phyloP scores from a whole-genome alignment of 345 rosid genomes.

The Anacardium occidentale region DNA sequence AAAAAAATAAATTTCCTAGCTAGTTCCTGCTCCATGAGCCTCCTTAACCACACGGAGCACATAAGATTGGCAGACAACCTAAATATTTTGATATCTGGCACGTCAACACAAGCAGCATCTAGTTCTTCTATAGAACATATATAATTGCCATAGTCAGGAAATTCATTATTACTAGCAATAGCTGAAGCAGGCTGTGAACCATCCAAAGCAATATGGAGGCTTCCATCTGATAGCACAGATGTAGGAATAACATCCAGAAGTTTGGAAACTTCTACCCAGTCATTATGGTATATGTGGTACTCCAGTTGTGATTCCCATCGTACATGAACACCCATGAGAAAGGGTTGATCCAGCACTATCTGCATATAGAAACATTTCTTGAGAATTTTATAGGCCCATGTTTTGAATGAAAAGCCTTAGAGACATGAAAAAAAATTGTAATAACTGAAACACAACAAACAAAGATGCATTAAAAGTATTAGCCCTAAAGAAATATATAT shows the following conservation, averaged over 20 bases:
- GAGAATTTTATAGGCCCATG: background rate
- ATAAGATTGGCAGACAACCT: conserved; percentile 48
- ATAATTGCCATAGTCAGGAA: conserved; percentile 50
- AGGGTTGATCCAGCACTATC: conserved; percentile 96
- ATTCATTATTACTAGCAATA: conserved; percentile 37
- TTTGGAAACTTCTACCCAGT: conserved; percentile 87
- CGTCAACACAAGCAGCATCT: conserved; percentile 73
- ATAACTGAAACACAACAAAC: background rate
- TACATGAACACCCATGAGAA: conserved; percentile 89
- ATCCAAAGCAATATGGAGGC: conserved; percentile 75
- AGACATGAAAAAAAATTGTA: background rate
- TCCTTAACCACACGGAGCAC: conserved; percentile 74
- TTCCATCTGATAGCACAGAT: conserved; percentile 64
- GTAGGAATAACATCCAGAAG: conserved; percentile 73
- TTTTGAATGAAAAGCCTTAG: background rate
- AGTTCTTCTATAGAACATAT: conserved; percentile 70
- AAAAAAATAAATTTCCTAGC: conserved; percentile 72
- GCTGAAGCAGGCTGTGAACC: conserved; percentile 48
- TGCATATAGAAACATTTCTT: conserved; percentile 36
- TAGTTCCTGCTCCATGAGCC: conserved; percentile 80
- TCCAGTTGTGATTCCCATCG: conserved; percentile 94
- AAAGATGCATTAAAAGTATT: background rate
- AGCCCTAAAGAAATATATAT: background rate
- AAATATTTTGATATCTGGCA: conserved; percentile 74
- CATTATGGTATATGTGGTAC: conserved; percentile 81